phyloP scores from a whole-genome alignment of 768 basidiomycete genomes.

The Boletus bicolor region DNA sequence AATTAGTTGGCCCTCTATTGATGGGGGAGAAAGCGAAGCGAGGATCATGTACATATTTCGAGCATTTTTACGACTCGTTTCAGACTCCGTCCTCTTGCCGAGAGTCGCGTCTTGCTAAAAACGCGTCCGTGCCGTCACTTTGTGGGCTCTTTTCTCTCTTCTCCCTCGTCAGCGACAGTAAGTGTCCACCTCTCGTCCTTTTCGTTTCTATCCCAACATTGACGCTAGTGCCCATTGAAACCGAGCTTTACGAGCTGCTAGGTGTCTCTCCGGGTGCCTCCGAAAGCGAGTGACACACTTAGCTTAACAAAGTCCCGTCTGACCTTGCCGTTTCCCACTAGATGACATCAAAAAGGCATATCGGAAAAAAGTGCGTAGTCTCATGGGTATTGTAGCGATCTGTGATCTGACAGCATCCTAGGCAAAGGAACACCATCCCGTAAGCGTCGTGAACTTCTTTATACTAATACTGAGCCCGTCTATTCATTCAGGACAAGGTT shows the following conservation, averaged over 20 bases:
- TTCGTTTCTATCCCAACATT: not conserved
- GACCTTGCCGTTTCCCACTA: conserved; percentile 27
- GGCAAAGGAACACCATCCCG: conserved; percentile 89
- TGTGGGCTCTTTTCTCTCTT: not conserved
- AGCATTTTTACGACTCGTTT: conserved; percentile 9
- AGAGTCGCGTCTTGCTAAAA: conserved; percentile 28
- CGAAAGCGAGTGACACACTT: conserved; percentile 51
- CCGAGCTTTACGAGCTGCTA: conserved; percentile 82
- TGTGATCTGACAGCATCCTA: conserved; percentile 32
- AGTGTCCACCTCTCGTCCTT: conserved; percentile 16
- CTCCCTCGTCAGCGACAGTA: conserved; percentile 20
- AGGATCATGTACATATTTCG: not conserved
- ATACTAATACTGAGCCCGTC: not conserved
- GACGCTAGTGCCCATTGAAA: conserved; percentile 64
- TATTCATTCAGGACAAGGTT: conserved; percentile 62
- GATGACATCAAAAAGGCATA: conserved; percentile 95
- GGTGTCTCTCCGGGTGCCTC: conserved; percentile 67
- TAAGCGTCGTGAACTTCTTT: conserved; percentile 35
- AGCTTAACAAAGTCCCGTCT: not conserved
- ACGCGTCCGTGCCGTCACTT: conserved; percentile 16
- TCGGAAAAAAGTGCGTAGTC: conserved; percentile 71
- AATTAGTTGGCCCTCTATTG: not conserved
- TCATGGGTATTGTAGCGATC: not conserved
- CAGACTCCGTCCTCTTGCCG: conserved; percentile 34
- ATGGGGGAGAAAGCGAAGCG: not conserved